Evolutionary conservation across 2,329 filamentous ascomycete species (phyloP), one percentile per base, ranked within the genome.

Genomic region (Penicillium frequentans): DNA sequence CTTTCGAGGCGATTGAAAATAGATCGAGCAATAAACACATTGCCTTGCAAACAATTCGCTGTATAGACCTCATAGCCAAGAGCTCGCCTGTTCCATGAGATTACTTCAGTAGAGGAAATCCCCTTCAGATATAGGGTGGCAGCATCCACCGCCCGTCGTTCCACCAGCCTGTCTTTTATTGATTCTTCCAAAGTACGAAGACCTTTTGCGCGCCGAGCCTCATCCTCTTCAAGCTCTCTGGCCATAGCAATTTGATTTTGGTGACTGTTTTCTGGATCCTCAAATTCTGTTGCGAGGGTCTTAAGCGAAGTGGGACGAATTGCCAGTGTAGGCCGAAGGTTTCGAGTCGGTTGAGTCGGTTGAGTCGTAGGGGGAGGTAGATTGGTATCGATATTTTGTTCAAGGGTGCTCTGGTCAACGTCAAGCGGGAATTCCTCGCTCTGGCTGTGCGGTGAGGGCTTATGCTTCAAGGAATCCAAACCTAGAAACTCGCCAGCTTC

Each of bases 401-500:
- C 35, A 9, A 31, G 42, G 24, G 23, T 8, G 35, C 23, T 26
- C 26, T 24, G 16, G 7, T 52, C 49, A 26, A 45, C 13, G 23
- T 45, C 27, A 27, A 13, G 26, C 14, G 19, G 31, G 16, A 45
- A 10, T 7, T n/a, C 23, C 33, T 56, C 46, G 19, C 44, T 49
- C 14, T 54, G 42, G 42, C 42, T 39, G 47, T 49, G 33, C 5
- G 49, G 42, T 29, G 51, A 50, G 39, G 68, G 65, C 52, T 68
- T 63, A 54, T 67, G 56, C 46, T 72, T 74, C 61, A 73, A 64
- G 21, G 73, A 73, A 10, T 71, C 72, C 47, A 77, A 49, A 0
- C 75, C 73, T 54, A 72, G 68, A 43, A 77, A 77, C 23, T 78
- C 75, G 1, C 75, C 76, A 2, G 73, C 72, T 56, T 79, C 77